Evolutionary conservation across 805 yeast genomes (phyloP), one percentile per base, ranked within the genome.

Genomic region (Candida dendrica): DNA sequence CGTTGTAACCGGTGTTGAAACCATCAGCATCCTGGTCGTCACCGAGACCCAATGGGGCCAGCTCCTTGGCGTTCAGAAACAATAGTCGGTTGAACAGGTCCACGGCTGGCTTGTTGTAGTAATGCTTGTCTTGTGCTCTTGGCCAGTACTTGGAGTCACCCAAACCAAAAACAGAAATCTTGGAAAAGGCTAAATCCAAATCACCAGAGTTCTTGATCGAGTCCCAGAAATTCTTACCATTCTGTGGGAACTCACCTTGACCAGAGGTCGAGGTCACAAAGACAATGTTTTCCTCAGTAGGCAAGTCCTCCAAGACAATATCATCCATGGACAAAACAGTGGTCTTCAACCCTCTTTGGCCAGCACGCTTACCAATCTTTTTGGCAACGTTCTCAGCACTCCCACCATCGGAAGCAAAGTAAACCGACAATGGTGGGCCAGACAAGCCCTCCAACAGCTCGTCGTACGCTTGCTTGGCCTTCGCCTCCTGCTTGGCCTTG

Each of bases 71-170:
- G 35, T 95, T 93, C 45, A 87, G 71, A 44, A 82, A 66, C 48
- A 66, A 68, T 47, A 91, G 65, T 48, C 82, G 79, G 48, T 75
- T 75, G 58, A 65, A 69, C 48, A 91, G 66, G 61, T 89, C 96
- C 49, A 73, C 74, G 16, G 83, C 77, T 14, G 98, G 98, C 61
- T 89, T 90, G 71, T 91, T 91, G 68, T 88, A 91, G 68, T 86
- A 91, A 61, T 85, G 91, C 52, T 81, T 80, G 66, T 91, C 98
- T 64, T 91, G 95, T 63, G 87, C 86, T 67, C 98, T 79, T 53
- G 98, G 98, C 98, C 98, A 91, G 61, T 93, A 93, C 4, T 93
- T 79, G 3, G 96, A 82, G 58, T 93, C 98, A 37, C 98, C 98
- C 3, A 93, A 63, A 0, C 98, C 98, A 56, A 93, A 84, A 11